These are phyloP conservation scores for Dothideomycetidae sp. DNA, from an alignment of 2,329 filamentous ascomycete genomes.

Conservation along the genomic window DNA sequence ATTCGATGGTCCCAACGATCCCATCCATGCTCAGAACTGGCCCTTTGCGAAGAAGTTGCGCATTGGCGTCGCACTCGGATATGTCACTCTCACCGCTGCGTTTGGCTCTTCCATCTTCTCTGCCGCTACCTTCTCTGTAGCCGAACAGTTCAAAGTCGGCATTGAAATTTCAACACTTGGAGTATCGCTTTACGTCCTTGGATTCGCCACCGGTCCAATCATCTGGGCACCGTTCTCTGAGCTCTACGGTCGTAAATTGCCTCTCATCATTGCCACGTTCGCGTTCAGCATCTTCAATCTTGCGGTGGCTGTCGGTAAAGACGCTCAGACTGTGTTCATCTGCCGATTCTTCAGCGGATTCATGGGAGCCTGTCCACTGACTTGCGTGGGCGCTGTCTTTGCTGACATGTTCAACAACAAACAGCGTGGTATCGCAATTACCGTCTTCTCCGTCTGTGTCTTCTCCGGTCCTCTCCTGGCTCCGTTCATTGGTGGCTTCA, in stretches of 20 bases:
- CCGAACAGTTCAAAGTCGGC: conserved; percentile 29
- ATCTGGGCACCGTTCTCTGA: conserved; percentile 38
- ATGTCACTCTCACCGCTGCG: conserved; percentile 55
- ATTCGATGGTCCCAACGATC: conserved; percentile 72
- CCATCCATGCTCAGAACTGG: conserved; percentile 82
- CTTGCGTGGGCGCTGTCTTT: conserved; percentile 37
- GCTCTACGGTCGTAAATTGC: conserved; percentile 23
- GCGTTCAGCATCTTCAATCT: conserved; percentile 34
- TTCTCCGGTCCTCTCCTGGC: conserved; percentile 23
- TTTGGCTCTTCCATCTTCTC: conserved; percentile 43
- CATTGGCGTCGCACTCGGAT: conserved; percentile 55
- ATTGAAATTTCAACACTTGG: conserved; percentile 25
- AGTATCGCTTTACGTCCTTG: conserved; percentile 26
- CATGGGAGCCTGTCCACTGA: conserved; percentile 27
- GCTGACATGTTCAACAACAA: conserved; percentile 41
- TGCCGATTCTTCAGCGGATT: conserved; percentile 26
- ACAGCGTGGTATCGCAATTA: conserved; percentile 20
- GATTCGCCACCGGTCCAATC: conserved; percentile 24
- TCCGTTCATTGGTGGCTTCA: conserved; percentile 22
- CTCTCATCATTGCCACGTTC: conserved; percentile 21
- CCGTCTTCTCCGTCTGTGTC: conserved; percentile 24
- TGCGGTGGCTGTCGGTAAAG: conserved; percentile 27
- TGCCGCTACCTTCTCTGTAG: conserved; percentile 30
- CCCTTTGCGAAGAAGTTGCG: conserved; percentile 59
- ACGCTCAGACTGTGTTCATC: conserved; percentile 26